Percentiles rank a stretch among this genome's conserved stretches.
These are phyloP conservation scores for Aspergillus pseudonomiae DNA, from an alignment of 2,329 filamentous ascomycete species.

Conservation along the genomic window DNA sequence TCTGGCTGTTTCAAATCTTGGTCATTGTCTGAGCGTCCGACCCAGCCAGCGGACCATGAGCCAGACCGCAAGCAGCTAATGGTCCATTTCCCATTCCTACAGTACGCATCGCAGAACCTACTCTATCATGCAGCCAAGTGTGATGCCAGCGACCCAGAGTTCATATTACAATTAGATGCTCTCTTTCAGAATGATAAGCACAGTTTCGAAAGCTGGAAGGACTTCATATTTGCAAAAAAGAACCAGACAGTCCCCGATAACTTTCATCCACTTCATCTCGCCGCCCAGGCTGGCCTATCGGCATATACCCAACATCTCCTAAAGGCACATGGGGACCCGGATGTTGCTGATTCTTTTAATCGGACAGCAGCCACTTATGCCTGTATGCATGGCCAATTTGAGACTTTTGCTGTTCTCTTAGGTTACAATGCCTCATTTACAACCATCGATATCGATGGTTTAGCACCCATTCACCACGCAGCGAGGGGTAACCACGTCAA, in stretches of 20 bases:
- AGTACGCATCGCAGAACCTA: constrained; percentile 8
- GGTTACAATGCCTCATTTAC: neutral
- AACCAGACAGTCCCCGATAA: neutral
- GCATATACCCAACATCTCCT: neutral
- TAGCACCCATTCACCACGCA: neutral
- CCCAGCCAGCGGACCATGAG: neutral
- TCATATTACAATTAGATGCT: neutral
- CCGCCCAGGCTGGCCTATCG: neutral
- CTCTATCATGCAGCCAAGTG: neutral
- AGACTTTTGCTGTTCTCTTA: neutral
- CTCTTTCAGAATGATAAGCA: neutral
- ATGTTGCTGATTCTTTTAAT: neutral
- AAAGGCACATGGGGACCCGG: neutral
- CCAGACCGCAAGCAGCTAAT: neutral
- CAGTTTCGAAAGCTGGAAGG: neutral
- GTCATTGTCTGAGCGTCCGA: neutral
- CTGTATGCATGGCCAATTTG: neutral
- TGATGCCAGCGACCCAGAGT: neutral
- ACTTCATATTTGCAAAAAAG: neutral
- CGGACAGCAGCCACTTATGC: neutral
- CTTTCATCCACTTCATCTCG: neutral
- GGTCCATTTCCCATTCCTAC: constrained; percentile 10
- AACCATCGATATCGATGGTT: neutral
- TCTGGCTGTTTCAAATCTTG: neutral
- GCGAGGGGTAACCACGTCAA: neutral